Evolutionary conservation across 2,329 filamentous ascomycete species (phyloP), one percentile per base, ranked within the genome.

Genomic region (Cladosporium sp.): DNA sequence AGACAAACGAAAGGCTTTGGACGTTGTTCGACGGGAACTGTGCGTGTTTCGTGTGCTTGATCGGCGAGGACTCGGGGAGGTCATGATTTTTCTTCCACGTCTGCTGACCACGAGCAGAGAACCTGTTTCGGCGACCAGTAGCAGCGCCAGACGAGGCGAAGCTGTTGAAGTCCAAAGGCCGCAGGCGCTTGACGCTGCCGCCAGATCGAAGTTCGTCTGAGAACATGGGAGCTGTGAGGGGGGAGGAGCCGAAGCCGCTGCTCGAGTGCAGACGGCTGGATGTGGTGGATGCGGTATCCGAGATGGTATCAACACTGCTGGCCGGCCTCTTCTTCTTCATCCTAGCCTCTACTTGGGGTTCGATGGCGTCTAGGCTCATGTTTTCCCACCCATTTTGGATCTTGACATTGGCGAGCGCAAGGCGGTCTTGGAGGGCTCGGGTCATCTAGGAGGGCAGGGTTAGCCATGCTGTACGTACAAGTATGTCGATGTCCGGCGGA

Each of bases 331-430:
- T 87, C 60, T 84, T 80, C 72, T 86, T 82, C 66, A 91, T 78
- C 71, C 92, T 82, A 66, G 90, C 82, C 66, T 92, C 86, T 56
- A 92, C 75, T 67, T 85, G 87, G 45, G 89, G 89, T 71, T 95
- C 89, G 72, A 96, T 89, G 55, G 79, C 84, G 67, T 90, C 88
- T 64, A 95, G 82, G 56, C 86, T 88, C 67, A 95, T 80, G 70
- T 93, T 88, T 71, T 96, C 87, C 85, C 90, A 95, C 68, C 91
- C 91, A 74, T 95, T 87, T 72, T 95, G 90, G 60, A 93, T 90
- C 75, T 97, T 97, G 80, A 96, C 93, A 71, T 95, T 93, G 67
- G 93, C 93, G 57, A 97, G 83, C 53, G 93, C 92, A 54, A 99
- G 83, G 57, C 92, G 89, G 75, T 95, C 90, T 73, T 97, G 90